Base-by-base conservation (phyloP, 257 asterid species). In the Solanum tarijense region DNA sequence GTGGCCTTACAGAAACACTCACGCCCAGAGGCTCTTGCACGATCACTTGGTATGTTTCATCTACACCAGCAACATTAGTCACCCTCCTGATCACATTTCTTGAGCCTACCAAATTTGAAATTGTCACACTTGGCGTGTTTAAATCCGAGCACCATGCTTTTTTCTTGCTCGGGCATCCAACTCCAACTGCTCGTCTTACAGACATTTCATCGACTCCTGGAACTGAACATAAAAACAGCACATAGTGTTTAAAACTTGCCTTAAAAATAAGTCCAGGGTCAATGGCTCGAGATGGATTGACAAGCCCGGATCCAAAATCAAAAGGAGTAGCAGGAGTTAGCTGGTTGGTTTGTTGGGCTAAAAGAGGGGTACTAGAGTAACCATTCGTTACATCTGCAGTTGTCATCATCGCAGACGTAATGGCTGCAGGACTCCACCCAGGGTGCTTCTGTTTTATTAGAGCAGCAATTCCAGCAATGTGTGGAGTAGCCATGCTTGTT, bases 401-500 rank as follows among this genome's bases (percentile, higher is more conserved):
- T 39, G 98, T 95, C 97, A 94, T 92, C 91, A 94, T 94, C 23
- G 98, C 95, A 6, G 96, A 94, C 71, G 92, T 72, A 85, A 94
- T 92, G 38, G 93, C 95, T 1, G 97, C 90, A 1, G 96, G 98
- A 65, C 91, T 94, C 96, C 97, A 95, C 14, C 58, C 36, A 2
- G 87, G 93, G 87, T 94, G 94, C 66, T 91, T 94, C 75, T 95
- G 95, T 91, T 92, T 94, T 65, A 94, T 94, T 43, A 94, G 91
- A 36, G 96, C 95, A 8, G 95, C 97, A 4, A 93, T 92, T 34
- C 94, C 97, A 3, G 97, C 95, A 6, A 95, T 86, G 86, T 94
- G 96, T 25, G 94, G 96, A 2, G 96, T 85, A 14, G 96, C 96
- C 96, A 93, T 95, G 92, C 97, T 95, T 7, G 96, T 95, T 86